Conservation (phyloP, 257 asterid genomes). For the Hygrophila difformis region DNA sequence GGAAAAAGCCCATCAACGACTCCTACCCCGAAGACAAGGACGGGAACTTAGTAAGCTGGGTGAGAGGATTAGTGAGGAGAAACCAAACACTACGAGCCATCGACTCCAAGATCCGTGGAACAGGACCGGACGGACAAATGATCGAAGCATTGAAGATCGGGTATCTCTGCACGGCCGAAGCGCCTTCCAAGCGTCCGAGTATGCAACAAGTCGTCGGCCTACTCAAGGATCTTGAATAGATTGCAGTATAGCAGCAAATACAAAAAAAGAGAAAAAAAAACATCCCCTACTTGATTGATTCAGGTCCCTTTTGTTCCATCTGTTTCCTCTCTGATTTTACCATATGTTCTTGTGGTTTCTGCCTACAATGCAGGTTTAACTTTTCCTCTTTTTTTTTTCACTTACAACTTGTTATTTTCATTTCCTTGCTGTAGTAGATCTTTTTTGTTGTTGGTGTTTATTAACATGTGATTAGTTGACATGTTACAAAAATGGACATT, state of each 20-base stretch:
- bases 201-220: conserved; percentile 92
- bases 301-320: too few species aligned
- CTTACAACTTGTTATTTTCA: too few species aligned
- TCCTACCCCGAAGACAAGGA: conserved; percentile 47
- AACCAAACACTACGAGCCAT: conserved; percentile 38
- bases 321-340: too few species aligned
- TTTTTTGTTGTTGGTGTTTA: too few species aligned
- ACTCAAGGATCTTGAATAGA: conserved; percentile 74
- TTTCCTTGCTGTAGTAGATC: too few species aligned
- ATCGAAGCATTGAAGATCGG: conserved; percentile 80
- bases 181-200: conserved; percentile 64
- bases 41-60: conserved; percentile 55
- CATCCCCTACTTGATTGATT: background rate
- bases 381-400: too few species aligned
- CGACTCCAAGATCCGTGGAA: conserved; percentile 65
- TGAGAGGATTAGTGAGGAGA: conserved; percentile 54
- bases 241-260: conserved; percentile 7
- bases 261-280: conserved; percentile 6
- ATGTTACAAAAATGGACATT: too few species aligned
- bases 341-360: too few species aligned
- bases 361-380: too few species aligned
- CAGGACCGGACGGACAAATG: conserved; percentile 49
- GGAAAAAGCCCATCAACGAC: conserved; percentile 60
- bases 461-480: too few species aligned
- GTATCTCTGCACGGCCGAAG: conserved; percentile 77